These are phyloP conservation scores for Pittosporum tobira DNA, from an alignment of 129 eudicot species.

Conservation along the genomic window DNA sequence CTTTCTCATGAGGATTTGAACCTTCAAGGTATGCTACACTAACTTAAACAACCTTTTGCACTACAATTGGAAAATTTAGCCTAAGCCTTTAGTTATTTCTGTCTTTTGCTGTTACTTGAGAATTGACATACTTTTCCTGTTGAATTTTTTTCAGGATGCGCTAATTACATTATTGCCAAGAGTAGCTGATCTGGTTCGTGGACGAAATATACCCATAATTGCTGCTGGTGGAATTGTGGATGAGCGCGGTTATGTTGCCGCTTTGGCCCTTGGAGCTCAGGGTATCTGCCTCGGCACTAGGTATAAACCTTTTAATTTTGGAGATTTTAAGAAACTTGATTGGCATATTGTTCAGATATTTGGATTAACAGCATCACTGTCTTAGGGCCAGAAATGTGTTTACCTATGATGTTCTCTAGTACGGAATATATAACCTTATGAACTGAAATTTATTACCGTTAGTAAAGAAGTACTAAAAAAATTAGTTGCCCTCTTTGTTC, in stretches of 20 bases:
- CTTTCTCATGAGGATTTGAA: background rate
- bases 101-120: background rate
- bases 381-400: too few relatives aligned
- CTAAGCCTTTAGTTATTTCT: background rate
- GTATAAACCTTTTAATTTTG: constrained; percentile 24
- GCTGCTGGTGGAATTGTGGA: constrained; percentile 98
- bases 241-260: constrained; percentile 91
- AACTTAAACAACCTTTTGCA: background rate
- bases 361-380: too few relatives aligned
- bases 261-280: constrained; percentile 91
- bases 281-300: constrained; percentile 89
- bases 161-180: constrained; percentile 55
- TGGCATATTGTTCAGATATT: background rate
- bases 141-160: constrained; percentile 41
- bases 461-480: too few relatives aligned
- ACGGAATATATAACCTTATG: too few relatives aligned
- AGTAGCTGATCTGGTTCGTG: constrained; percentile 64
- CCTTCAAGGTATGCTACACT: background rate
- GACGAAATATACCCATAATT: constrained; percentile 57
- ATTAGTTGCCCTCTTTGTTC: too few relatives aligned
- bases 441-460: too few relatives aligned
- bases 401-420: too few relatives aligned
- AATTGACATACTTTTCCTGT: background rate
- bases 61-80: background rate
- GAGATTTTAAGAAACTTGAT: background rate